A percentile compares a stretch with the other conserved stretches of the same genome.
Evolutionary conservation across 75 land plant genomes (phyloP).

Genomic region (Chamaecyparis obtusa): DNA sequence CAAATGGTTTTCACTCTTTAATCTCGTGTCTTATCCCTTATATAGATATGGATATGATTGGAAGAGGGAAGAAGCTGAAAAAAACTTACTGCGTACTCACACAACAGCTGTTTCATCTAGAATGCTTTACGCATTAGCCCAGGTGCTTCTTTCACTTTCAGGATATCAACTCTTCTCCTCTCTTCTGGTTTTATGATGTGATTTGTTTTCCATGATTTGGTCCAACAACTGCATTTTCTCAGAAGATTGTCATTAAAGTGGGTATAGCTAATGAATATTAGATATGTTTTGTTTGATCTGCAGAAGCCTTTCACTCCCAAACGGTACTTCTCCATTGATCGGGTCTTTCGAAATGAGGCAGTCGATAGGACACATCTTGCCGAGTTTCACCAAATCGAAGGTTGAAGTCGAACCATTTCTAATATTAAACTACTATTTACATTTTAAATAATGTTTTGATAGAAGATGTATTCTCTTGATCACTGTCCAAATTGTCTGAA

Average conservation of each 20-base stretch:
- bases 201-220: slow-evolving; percentile 1
- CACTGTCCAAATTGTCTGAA: background rate
- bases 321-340: slow-evolving; percentile 91
- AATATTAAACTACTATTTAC: background rate
- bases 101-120: slow-evolving; percentile 97
- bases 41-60: slow-evolving; percentile 88
- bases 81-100: slow-evolving; percentile 89
- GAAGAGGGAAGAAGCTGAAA: slow-evolving; percentile 95
- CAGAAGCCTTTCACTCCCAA: slow-evolving; percentile 74
- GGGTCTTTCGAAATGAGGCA: slow-evolving; percentile 98
- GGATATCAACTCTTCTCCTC: background rate
- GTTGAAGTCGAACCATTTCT: slow-evolving; percentile 41
- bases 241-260: background rate
- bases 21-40: slow-evolving; percentile 5
- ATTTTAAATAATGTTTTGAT: background rate
- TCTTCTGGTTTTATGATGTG: background rate
- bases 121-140: slow-evolving; percentile 85
- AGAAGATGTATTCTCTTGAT: background rate
- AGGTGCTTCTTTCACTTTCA: slow-evolving; percentile 33
- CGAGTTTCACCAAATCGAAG: slow-evolving; percentile 98
- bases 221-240: background rate
- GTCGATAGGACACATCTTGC: slow-evolving; percentile 99
- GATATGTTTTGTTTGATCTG: background rate
- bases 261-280: background rate
- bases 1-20: background rate